These are phyloP conservation scores for Penicillium bovifimosum DNA, from an alignment of 495 filamentous ascomycete species.

Conservation along the genomic window DNA sequence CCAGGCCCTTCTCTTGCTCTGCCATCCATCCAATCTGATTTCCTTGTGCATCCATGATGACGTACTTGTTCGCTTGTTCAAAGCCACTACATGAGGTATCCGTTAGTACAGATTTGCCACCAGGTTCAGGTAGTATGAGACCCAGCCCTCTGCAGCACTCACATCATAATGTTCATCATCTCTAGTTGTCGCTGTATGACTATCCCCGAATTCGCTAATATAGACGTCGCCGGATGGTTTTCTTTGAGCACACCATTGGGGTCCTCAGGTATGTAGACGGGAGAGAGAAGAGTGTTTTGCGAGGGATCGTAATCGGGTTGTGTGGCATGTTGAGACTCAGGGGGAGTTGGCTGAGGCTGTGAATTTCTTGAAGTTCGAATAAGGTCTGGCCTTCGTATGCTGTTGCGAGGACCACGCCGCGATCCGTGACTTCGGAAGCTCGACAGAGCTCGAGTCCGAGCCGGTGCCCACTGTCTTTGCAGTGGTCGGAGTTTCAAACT, in stretches of 20 bases:
- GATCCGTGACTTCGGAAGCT: conserved; percentile 25
- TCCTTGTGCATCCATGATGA: conserved; percentile 65
- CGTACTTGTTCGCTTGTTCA: conserved; percentile 68
- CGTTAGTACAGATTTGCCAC: conserved; percentile 1
- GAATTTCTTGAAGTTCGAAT: conserved; percentile 9
- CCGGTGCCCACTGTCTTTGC: conserved; percentile 18
- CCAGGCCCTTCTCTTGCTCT: conserved; percentile 59
- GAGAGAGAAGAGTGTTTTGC: conserved; percentile 45
- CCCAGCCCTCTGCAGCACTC: conserved; percentile 11
- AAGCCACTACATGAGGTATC: conserved; percentile 44
- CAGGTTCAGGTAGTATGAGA: neutral
- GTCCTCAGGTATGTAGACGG: conserved; percentile 58
- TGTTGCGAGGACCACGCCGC: conserved; percentile 30
- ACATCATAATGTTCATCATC: conserved; percentile 65
- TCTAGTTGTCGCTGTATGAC: conserved; percentile 64
- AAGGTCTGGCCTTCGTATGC: conserved; percentile 23
- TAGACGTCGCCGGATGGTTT: conserved; percentile 52
- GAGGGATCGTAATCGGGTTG: conserved; percentile 33
- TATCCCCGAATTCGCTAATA: conserved; percentile 58
- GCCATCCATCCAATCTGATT: conserved; percentile 66
- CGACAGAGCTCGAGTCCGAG: conserved; percentile 25
- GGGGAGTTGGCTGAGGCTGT: conserved; percentile 2
- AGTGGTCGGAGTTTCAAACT: conserved; percentile 21
- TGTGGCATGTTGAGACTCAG: conserved; percentile 11
- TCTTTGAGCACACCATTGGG: conserved; percentile 56